Evolutionary conservation across 169 alveolate genomes (phyloP), one percentile per base, ranked within the genome.

Genomic region (Cytauxzoon felis): DNA sequence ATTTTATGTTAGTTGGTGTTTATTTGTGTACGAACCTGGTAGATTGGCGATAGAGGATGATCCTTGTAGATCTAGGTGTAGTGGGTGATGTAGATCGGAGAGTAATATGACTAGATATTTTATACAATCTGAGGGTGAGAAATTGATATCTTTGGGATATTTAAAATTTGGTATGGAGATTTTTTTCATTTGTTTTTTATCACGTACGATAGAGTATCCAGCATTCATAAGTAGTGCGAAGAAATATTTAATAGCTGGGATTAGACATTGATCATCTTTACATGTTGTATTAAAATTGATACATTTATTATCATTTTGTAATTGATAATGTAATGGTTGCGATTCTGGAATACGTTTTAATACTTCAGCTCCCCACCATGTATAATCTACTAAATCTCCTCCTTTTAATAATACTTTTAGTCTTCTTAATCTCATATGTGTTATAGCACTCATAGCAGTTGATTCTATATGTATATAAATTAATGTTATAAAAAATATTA

Each of bases 11-110:
- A 11, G n/a, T 13, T 9, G 6, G 7, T n/a, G 61, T 11, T 11
- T 47, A n/a, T 47, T 11, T 47, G 24, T 47, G 56, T 42, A 47
- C 56, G 29, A 47, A 68, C 58, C 82, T 78, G 40, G 58, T 23
- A 9, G 69, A 34, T 43, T 61, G 43, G 49, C 78, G 59, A 18
- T 78, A 86, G 48, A 71, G 54, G 52, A 60, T 36, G 73, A 80
- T 72, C 21, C 71, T 62, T 54, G 32, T 11, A 81, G 68, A 60
- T 50, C 91, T 62, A 70, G 75, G 64, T 68, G 88, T 73, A 53
- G 85, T 3, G 94, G 94, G 62, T 89, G 89, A 63, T 89, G 94
- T 63, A 89, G 70, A 56, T 89, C 94, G 13, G 92, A 84, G 30
- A 89, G 61, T 18, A 89, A 65, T n/a, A 85, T 85, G 16, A 89